phyloP scores from a whole-genome alignment of 306 rosid species.

The Lathyrus sativus region DNA sequence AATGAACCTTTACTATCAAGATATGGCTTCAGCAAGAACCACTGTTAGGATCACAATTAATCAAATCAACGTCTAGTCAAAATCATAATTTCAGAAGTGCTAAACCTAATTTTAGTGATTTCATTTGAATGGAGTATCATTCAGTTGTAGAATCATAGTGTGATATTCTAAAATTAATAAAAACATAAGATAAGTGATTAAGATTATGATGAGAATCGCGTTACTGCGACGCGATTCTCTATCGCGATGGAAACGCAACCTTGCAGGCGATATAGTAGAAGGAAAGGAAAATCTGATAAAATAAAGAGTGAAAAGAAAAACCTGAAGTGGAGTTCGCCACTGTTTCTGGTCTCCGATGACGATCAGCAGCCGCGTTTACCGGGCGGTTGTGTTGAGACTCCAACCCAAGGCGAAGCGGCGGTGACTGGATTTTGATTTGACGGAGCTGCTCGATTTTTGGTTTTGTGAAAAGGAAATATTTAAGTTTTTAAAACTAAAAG shows the following conservation, averaged over 20 bases:
- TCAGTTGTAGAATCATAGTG: neutral
- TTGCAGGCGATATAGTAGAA: neutral
- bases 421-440: too few relatives aligned
- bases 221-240: neutral
- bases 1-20: constrained; percentile 4
- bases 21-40: neutral
- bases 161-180: too few relatives aligned
- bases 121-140: neutral
- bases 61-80: constrained; percentile 25
- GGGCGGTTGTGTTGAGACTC: too few relatives aligned
- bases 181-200: too few relatives aligned
- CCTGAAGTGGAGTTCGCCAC: neutral
- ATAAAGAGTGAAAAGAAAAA: neutral
- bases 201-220: too few relatives aligned
- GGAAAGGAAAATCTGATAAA: neutral
- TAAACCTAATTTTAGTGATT: neutral
- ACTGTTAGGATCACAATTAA: constrained; percentile 28
- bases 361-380: too few relatives aligned
- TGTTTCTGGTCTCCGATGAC: too few relatives aligned
- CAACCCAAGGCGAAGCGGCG: too few relatives aligned
- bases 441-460: too few relatives aligned
- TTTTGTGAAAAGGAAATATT: too few relatives aligned
- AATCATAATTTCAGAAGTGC: constrained; percentile 2
- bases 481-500: too few relatives aligned
- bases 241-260: neutral